Base-by-base conservation (phyloP, 2,329 filamentous ascomycete genomes). In the Didymella sp. region DNA sequence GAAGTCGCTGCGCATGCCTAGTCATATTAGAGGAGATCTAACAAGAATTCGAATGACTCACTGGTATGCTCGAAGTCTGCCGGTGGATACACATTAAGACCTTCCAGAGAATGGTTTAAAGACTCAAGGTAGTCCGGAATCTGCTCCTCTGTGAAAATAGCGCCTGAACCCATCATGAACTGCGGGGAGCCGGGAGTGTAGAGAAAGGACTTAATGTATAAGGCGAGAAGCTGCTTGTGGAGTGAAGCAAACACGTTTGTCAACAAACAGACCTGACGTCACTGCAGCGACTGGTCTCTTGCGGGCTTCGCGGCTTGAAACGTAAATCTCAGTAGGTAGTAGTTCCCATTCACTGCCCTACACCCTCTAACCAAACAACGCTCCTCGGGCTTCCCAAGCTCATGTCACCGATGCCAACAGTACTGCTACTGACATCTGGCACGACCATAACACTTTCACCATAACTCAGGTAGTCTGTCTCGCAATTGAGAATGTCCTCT, bases 401-500 rank as follows among this genome's bases (percentile, higher is more conserved):
- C 67, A 74, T 70, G 30, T 73, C 68, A 5, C 69, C 68, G 35
- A 75, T 58, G 0, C 73, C 71, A 12, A 76, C 70, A 4, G 75
- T 96, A 28, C 91, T 90, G 63, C 85, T 86, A 60, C 79, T 82
- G 51, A 90, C 80, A 77, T 93, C 87, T 13, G 87, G 84, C 21
- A 92, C 83, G 2, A 96, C 90, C 46, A 88, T 78, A 1, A 97
- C 83, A 35, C 87, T 88, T 78, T 95, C 89, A 0, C 89, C 91
- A 56, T 91, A 80, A 69, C 91, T 95, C 66, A 86, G 82, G 67
- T 89, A 90, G 71, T 97, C 91, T 12, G 90, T 89, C 78, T 98
- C 93, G 69, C 88, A 92, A 2, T 76, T 84, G 66, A 82, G 65
- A 5, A 65, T 56, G 7, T 71, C 68, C 21, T 61, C 60, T 28